Percentiles rank a stretch among this genome's conserved stretches.
Conservation (phyloP, 2,329 filamentous ascomycete species). For the Claviceps sorghi region DNA sequence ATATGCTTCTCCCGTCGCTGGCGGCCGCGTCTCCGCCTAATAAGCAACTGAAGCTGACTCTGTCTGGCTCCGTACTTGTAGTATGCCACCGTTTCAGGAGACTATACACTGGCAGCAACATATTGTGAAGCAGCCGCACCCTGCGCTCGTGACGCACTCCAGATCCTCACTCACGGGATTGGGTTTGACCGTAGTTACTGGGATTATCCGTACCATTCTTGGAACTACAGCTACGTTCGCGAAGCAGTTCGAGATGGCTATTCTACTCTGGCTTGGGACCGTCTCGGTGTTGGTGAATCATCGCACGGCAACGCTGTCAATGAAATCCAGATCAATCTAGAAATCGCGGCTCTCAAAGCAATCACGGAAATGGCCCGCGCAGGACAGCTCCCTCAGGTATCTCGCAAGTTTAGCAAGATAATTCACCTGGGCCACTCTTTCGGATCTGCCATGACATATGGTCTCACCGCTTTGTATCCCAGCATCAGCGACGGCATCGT, state of each 20-base stretch:
- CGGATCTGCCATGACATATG: slow-evolving; percentile 43
- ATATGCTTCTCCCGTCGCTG: background rate
- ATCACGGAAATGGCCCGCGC: slow-evolving; percentile 36
- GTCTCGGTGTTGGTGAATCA: slow-evolving; percentile 45
- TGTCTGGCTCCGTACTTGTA: slow-evolving; percentile 6
- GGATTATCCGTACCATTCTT: slow-evolving; percentile 41
- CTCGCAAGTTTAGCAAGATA: slow-evolving; percentile 25
- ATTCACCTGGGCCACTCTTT: slow-evolving; percentile 52
- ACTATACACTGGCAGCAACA: slow-evolving; percentile 43
- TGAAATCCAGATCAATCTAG: slow-evolving; percentile 42
- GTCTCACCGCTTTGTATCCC: slow-evolving; percentile 36
- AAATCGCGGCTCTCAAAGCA: slow-evolving; percentile 41
- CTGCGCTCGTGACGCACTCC: slow-evolving; percentile 22
- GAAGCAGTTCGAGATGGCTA: slow-evolving; percentile 40
- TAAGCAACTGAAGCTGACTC: background rate
- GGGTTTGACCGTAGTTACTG: slow-evolving; percentile 39
- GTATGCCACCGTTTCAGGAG: slow-evolving; percentile 35
- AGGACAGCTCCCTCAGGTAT: slow-evolving; percentile 28
- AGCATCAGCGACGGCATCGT: slow-evolving; percentile 41
- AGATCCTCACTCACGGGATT: slow-evolving; percentile 28
- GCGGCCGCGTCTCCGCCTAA: no score
- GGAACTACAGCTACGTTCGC: slow-evolving; percentile 49
- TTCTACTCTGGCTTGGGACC: slow-evolving; percentile 46
- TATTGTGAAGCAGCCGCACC: slow-evolving; percentile 41
- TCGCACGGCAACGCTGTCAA: slow-evolving; percentile 43